Conservation (phyloP, 2,329 filamentous ascomycete species). For the Microdochium bolleyi region DNA sequence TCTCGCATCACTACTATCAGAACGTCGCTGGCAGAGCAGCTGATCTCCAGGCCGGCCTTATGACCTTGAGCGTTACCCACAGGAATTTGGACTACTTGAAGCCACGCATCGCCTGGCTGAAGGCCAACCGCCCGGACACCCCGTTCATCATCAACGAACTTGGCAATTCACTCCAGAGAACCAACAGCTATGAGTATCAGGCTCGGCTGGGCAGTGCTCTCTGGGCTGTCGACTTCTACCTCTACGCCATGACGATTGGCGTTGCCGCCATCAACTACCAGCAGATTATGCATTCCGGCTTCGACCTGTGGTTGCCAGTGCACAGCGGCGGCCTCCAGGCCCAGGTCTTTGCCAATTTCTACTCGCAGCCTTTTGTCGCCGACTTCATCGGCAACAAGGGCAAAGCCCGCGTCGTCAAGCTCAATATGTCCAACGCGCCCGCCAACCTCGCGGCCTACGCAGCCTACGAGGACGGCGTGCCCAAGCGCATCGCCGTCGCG, state of each 20-base stretch:
- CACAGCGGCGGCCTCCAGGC: conserved; percentile 16
- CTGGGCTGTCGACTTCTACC: conserved; percentile 28
- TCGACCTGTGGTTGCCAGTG: conserved; percentile 20
- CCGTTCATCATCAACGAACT: conserved; percentile 26
- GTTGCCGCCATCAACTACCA: conserved; percentile 26
- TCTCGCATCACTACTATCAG: conserved; percentile 29
- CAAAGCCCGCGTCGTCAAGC: conserved; percentile 15
- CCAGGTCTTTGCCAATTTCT: conserved; percentile 26
- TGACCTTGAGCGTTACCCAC: conserved; percentile 19
- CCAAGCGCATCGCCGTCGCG: conserved; percentile 19
- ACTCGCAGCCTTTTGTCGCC: conserved; percentile 26
- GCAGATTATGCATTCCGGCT: conserved; percentile 26
- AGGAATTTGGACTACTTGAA: conserved; percentile 18
- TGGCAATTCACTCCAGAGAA: conserved; percentile 22
- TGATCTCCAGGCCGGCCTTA: conserved; percentile 18
- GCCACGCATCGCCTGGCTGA: conserved; percentile 22
- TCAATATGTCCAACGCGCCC: conserved; percentile 7
- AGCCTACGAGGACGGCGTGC: conserved; percentile 18
- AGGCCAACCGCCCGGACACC: conserved; percentile 18
- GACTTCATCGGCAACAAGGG: conserved; percentile 25
- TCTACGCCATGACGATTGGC: conserved; percentile 24
- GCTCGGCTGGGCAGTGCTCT: conserved; percentile 24
- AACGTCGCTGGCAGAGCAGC: conserved; percentile 17
- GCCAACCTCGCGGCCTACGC: conserved; percentile 19
- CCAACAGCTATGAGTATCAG: conserved; percentile 22